phyloP scores from a whole-genome alignment of 2,329 filamentous ascomycete genomes.

The Rutstroemia sp. region DNA sequence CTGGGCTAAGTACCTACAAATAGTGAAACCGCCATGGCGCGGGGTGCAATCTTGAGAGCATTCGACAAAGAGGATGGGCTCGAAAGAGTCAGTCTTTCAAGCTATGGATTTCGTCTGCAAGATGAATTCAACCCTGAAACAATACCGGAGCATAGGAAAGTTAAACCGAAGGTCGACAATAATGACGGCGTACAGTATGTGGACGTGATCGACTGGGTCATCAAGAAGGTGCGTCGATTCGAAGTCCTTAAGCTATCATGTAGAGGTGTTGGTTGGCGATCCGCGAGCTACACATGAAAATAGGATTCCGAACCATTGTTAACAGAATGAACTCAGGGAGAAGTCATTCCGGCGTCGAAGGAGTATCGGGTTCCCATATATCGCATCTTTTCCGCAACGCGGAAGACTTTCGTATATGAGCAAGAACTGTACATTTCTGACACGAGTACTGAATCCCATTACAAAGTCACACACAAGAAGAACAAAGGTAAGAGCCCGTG shows the following conservation, averaged over 20 bases:
- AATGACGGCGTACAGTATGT: background rate
- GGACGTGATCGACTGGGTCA: background rate
- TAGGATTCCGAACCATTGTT: background rate
- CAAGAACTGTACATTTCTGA: conserved; percentile 3
- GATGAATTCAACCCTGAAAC: background rate
- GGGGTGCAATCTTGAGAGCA: background rate
- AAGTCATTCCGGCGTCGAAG: background rate
- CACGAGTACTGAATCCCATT: background rate
- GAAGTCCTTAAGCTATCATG: background rate
- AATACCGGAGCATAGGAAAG: background rate
- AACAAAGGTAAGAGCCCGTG: background rate
- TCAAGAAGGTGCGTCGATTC: background rate
- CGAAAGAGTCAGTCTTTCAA: background rate
- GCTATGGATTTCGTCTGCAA: conserved; percentile 1
- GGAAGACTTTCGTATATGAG: background rate
- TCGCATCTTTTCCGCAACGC: background rate
- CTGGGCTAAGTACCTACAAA: background rate
- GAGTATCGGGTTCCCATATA: background rate
- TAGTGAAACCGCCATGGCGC: conserved; percentile 5
- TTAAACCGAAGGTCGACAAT: background rate
- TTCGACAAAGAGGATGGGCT: background rate
- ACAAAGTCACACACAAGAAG: background rate
- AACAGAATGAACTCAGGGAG: background rate
- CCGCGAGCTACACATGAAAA: no score
- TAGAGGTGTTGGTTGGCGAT: no score